Evolutionary conservation across 1,284 basidiomycete genomes (phyloP).

Genomic region (Rhodotorula sp.): DNA sequence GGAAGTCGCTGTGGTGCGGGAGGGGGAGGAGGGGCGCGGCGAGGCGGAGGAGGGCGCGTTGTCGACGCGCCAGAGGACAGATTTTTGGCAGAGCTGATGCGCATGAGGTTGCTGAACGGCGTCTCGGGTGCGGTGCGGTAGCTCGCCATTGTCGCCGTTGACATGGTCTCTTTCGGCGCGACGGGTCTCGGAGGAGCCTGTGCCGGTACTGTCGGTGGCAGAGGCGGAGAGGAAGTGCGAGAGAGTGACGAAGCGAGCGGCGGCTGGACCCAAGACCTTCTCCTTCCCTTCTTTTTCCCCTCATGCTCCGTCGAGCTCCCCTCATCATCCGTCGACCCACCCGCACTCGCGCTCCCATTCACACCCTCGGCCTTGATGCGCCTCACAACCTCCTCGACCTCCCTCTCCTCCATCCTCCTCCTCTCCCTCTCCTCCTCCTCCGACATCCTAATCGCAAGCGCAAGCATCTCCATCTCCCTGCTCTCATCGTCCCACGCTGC

Average conservation of each 20-base stretch:
- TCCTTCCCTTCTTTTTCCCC: not conserved
- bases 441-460: slow-evolving; percentile 31
- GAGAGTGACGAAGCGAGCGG: slow-evolving; percentile 15
- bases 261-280: slow-evolving; percentile 19
- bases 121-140: slow-evolving; percentile 7
- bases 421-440: slow-evolving; percentile 31
- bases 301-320: not conserved
- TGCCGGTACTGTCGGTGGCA: not conserved
- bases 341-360: not conserved
- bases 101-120: slow-evolving; percentile 9
- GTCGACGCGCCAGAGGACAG: not conserved
- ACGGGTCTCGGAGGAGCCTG: not conserved
- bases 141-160: not conserved
- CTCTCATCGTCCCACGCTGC: slow-evolving; percentile 22
- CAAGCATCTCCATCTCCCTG: slow-evolving; percentile 33
- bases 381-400: slow-evolving; percentile 8
- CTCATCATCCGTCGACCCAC: not conserved
- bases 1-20: not conserved
- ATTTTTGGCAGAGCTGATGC: not conserved
- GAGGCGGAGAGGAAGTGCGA: not conserved
- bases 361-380: not conserved
- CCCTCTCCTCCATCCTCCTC: slow-evolving; percentile 1
- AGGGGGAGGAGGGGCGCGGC: not conserved
- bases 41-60: not conserved
- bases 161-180: not conserved